These are phyloP conservation scores for Hyphopichia pseudoburtonii DNA, from an alignment of 1,139 yeast species.

Conservation along the genomic window DNA sequence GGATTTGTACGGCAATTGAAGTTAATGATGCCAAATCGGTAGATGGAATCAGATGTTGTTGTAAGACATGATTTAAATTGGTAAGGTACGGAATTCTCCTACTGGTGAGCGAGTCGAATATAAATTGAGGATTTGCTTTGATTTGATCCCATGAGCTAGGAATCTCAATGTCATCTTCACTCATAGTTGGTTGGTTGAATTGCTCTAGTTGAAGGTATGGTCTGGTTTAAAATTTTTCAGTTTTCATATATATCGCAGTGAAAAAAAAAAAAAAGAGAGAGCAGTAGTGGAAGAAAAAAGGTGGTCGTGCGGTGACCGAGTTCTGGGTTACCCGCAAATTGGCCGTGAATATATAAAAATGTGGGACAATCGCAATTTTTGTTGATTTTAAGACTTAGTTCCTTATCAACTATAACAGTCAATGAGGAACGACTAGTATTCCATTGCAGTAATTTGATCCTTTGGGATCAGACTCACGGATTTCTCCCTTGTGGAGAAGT, in stretches of 20 bases:
- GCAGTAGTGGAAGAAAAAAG: too few relatives aligned
- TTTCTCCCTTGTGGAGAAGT: too few relatives aligned
- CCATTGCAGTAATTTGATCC: constrained; percentile 40
- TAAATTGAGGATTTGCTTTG: constrained; percentile 19
- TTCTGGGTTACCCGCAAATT: constrained; percentile 14
- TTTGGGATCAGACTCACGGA: constrained; percentile 14
- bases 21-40: constrained; percentile 19
- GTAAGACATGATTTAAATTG: constrained; percentile 14
- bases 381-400: constrained; percentile 15
- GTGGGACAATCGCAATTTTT: not conserved
- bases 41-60: constrained; percentile 12
- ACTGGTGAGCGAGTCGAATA: constrained; percentile 35
- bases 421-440: constrained; percentile 56
- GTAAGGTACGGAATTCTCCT: constrained; percentile 32
- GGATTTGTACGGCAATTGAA: constrained; percentile 21
- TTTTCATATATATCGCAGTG: not conserved
- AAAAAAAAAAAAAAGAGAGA: too few relatives aligned
- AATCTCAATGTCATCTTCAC: too few relatives aligned
- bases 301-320: too few relatives aligned
- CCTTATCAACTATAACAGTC: constrained; percentile 66
- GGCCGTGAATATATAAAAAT: not conserved
- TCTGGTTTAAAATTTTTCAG: not conserved
- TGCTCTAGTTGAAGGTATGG: too few relatives aligned
- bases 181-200: too few relatives aligned
- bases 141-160: constrained; percentile 30